Evolutionary conservation across 148 eudicot species (phyloP).

Genomic region (Amaranthus palmeri): DNA sequence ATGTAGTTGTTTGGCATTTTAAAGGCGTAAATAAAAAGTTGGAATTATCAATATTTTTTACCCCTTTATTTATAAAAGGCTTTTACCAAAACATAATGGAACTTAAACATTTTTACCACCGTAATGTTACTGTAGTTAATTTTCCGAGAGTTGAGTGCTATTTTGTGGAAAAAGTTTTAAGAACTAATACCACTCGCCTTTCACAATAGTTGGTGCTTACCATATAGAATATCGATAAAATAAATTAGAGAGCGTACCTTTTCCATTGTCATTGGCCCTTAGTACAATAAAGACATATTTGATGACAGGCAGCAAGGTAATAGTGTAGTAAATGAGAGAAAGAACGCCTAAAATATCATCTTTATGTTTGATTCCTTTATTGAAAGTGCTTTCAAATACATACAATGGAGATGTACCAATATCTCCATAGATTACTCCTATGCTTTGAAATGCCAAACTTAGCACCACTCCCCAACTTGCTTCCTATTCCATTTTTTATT

Average conservation of each 20-base stretch:
- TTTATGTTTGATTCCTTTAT: conserved; percentile 26
- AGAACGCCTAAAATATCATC: conserved; percentile 37
- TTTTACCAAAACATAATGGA: too few species aligned
- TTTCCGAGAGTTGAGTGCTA: too few species aligned
- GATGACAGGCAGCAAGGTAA: conserved; percentile 39
- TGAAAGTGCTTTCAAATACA: conserved; percentile 36
- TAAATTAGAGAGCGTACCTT: conserved; percentile 20
- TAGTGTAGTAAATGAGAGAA: conserved; percentile 37
- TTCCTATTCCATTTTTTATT: neutral
- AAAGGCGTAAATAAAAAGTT: too few species aligned
- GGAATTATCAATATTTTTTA: too few species aligned
- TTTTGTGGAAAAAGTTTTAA: too few species aligned
- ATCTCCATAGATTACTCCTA: conserved; percentile 42
- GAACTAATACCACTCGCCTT: too few species aligned
- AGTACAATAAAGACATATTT: conserved; percentile 46
- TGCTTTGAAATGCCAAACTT: conserved; percentile 39
- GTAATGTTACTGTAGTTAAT: too few species aligned
- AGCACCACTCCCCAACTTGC: conserved; percentile 27
- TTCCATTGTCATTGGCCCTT: conserved; percentile 39
- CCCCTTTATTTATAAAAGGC: too few species aligned
- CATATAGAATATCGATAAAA: too few species aligned
- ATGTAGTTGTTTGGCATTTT: too few species aligned
- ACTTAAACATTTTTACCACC: too few species aligned
- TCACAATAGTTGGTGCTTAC: too few species aligned
- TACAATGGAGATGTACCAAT: conserved; percentile 44